Conservation (phyloP, 2,329 filamentous ascomycete genomes). For the Hypoxylon sp. region DNA sequence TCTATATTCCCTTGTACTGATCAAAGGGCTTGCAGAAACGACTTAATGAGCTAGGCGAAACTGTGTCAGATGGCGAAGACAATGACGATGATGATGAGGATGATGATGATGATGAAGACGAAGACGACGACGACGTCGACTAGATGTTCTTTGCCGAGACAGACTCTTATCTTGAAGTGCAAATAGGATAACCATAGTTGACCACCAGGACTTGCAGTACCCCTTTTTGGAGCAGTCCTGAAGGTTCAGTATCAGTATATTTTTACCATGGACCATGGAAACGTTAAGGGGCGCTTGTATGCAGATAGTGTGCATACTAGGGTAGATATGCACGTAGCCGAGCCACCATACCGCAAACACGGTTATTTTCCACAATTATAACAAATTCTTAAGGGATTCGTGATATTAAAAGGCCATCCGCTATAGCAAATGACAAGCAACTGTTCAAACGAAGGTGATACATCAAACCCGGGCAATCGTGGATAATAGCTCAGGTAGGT, state of each 20-base stretch:
- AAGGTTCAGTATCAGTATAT: neutral
- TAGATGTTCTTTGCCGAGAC: conserved; percentile 31
- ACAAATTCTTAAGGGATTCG: conserved; percentile 45
- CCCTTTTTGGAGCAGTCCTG: conserved; percentile 13
- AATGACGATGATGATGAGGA: conserved; percentile 67
- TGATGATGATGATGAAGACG: conserved; percentile 48
- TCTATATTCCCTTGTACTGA: conserved; percentile 16
- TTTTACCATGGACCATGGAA: conserved; percentile 1
- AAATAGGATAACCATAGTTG: conserved; percentile 26
- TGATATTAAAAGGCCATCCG: conserved; percentile 43
- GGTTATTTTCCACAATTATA: conserved; percentile 39
- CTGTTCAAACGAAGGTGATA: conserved; percentile 14
- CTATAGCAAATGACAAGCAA: conserved; percentile 29
- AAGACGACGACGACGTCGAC: conserved; percentile 48
- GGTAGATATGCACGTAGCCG: conserved; percentile 35
- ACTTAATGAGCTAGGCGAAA: conserved; percentile 74
- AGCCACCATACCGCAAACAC: conserved; percentile 22
- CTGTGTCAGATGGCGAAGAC: conserved; percentile 79
- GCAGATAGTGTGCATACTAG: conserved; percentile 20
- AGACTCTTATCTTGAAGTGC: conserved; percentile 2
- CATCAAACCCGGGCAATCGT: conserved; percentile 5
- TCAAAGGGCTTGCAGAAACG: conserved; percentile 59
- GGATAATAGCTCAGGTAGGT: conserved; percentile 27
- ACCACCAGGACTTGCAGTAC: conserved; percentile 9
- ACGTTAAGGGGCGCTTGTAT: conserved; percentile 15